phyloP scores from a whole-genome alignment of 2,329 filamentous ascomycete species.

The Pleochaeta shiraiana region DNA sequence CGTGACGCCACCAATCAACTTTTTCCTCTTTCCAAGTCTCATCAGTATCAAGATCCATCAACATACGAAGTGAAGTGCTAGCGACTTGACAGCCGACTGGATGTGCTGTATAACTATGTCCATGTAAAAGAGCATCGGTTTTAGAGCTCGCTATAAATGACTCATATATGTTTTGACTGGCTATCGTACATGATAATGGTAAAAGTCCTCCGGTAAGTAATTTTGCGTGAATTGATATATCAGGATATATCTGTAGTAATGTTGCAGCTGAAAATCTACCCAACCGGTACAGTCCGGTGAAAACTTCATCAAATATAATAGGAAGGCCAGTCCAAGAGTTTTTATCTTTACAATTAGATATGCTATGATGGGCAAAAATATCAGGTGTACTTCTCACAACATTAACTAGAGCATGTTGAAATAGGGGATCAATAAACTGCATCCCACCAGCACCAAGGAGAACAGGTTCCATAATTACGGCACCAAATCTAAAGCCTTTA shows the following conservation, averaged over 20 bases:
- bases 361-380: constrained; percentile 7
- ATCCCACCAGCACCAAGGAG: constrained; percentile 69
- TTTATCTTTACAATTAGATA: constrained; percentile 6
- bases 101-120: constrained; percentile 75
- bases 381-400: constrained; percentile 36
- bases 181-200: constrained; percentile 54
- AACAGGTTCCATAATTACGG: constrained; percentile 59
- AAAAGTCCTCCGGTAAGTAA: constrained; percentile 61
- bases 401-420: constrained; percentile 48
- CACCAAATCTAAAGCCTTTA: constrained; percentile 47
- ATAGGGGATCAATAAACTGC: constrained; percentile 63
- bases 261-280: constrained; percentile 48
- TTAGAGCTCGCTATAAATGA: constrained; percentile 53
- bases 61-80: constrained; percentile 36
- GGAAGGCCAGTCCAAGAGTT: constrained; percentile 50
- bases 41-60: constrained; percentile 35
- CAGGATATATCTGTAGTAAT: constrained; percentile 44
- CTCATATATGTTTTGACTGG: constrained; percentile 50
- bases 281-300: constrained; percentile 66
- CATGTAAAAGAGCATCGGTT: constrained; percentile 58
- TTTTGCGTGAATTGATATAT: constrained; percentile 67
- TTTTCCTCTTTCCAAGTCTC: constrained; percentile 21
- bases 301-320: constrained; percentile 69
- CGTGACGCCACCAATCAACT: not conserved
- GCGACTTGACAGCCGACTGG: constrained; percentile 63